A percentile compares a stretch with the other conserved stretches of the same genome.
These are phyloP conservation scores for Murraya koenigii DNA, from an alignment of 345 rosid genomes.

Conservation along the genomic window DNA sequence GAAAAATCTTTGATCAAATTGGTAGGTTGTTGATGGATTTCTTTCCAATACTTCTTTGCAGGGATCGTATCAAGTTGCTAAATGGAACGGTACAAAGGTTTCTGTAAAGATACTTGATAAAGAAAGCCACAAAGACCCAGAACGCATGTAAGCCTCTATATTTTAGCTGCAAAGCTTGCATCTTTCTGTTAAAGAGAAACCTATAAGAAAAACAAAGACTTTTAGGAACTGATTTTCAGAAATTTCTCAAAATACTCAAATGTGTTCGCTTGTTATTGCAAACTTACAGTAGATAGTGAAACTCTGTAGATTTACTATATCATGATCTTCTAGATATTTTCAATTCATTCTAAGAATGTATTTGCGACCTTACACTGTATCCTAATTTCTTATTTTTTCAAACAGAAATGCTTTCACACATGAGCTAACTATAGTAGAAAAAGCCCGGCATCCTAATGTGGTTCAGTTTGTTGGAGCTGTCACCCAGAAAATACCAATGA, in stretches of 20 bases:
- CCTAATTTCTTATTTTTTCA: constrained; percentile 9
- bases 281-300: background rate
- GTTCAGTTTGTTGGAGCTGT: constrained; percentile 99
- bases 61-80: constrained; percentile 96
- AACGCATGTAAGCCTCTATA: constrained; percentile 45
- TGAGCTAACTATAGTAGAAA: constrained; percentile 81
- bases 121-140: constrained; percentile 65
- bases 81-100: constrained; percentile 98
- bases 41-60: constrained; percentile 22
- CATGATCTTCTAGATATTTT: background rate
- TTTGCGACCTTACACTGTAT: constrained; percentile 10
- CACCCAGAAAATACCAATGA: constrained; percentile 94
- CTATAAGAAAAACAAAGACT: background rate
- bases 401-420: constrained; percentile 77
- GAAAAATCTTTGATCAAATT: background rate
- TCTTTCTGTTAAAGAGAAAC: background rate
- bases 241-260: background rate
- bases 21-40: background rate
- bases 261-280: background rate
- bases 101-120: constrained; percentile 84
- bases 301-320: background rate
- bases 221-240: background rate
- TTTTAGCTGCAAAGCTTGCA: background rate
- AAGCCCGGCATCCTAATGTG: constrained; percentile 94
- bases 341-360: background rate